Evolutionary conservation across 805 yeast species (phyloP).

Genomic region (Saccharomycopsis selenospora): DNA sequence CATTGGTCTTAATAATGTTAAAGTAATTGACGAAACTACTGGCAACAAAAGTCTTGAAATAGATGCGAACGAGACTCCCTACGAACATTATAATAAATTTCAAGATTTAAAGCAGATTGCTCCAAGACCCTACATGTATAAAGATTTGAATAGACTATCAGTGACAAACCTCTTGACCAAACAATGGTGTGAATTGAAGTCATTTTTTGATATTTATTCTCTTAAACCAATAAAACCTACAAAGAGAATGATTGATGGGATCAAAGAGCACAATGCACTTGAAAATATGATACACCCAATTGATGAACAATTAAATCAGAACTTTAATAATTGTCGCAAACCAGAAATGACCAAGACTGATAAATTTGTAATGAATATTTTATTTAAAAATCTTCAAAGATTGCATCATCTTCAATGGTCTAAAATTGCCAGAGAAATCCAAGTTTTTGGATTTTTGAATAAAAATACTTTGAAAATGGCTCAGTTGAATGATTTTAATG

Average conservation of each 20-base stretch:
- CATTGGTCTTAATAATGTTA: too few species aligned
- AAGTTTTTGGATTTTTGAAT: slow-evolving; percentile 30
- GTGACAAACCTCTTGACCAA: slow-evolving; percentile 54
- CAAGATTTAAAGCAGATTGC: background rate
- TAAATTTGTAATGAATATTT: slow-evolving; percentile 25
- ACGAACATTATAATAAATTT: background rate
- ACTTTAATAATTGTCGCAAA: background rate
- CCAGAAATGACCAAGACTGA: slow-evolving; percentile 24
- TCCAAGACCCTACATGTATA: background rate
- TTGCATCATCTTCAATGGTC: slow-evolving; percentile 38
- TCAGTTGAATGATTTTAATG: slow-evolving; percentile 3
- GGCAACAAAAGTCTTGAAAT: too few species aligned
- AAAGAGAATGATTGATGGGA: slow-evolving; percentile 40
- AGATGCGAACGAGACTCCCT: too few species aligned
- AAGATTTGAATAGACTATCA: slow-evolving; percentile 32
- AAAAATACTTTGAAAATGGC: background rate
- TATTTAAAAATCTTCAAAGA: slow-evolving; percentile 39
- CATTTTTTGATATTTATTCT: slow-evolving; percentile 45
- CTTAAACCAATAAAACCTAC: slow-evolving; percentile 33
- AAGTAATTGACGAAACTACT: too few species aligned
- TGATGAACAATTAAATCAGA: slow-evolving; percentile 17
- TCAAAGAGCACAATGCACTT: slow-evolving; percentile 38
- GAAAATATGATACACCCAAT: slow-evolving; percentile 40
- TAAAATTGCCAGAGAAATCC: slow-evolving; percentile 49
- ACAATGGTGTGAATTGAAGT: slow-evolving; percentile 62